Evolutionary conservation across 2,329 filamentous ascomycete genomes (phyloP).

Genomic region (Colletotrichum salicis): DNA sequence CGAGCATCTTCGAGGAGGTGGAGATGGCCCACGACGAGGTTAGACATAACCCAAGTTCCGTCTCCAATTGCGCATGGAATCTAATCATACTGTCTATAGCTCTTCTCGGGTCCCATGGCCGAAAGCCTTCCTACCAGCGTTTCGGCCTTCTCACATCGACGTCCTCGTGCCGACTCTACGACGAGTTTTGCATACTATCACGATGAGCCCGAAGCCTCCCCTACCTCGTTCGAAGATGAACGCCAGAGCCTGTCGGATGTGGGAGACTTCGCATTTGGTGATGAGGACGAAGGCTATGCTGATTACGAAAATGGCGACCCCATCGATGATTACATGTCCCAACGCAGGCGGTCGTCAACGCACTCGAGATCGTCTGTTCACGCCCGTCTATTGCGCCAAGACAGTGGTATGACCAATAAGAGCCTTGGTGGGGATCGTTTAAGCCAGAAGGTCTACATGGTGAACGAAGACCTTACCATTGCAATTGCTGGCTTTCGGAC

Average conservation of each 20-base stretch:
- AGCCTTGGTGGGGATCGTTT: slow-evolving; percentile 72
- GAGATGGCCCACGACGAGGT: slow-evolving; percentile 99
- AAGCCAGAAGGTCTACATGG: slow-evolving; percentile 92
- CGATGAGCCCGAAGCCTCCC: slow-evolving; percentile 49
- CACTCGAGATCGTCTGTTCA: slow-evolving; percentile 66
- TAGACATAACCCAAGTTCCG: slow-evolving; percentile 19
- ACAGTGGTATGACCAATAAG: slow-evolving; percentile 75
- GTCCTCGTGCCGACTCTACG: slow-evolving; percentile 82
- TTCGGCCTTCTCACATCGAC: slow-evolving; percentile 89
- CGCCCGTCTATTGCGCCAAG: slow-evolving; percentile 75
- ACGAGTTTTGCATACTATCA: slow-evolving; percentile 92
- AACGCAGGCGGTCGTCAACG: slow-evolving; percentile 72
- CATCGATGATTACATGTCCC: slow-evolving; percentile 60
- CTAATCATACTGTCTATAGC: slow-evolving; percentile 49
- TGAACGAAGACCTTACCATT: slow-evolving; percentile 92
- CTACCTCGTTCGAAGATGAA: slow-evolving; percentile 39
- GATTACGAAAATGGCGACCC: slow-evolving; percentile 53
- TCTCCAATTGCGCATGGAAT: not conserved
- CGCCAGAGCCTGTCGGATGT: slow-evolving; percentile 50
- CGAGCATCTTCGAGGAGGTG: slow-evolving; percentile 92
- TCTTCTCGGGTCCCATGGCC: slow-evolving; percentile 91
- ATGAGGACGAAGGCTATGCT: slow-evolving; percentile 50
- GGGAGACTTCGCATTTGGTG: slow-evolving; percentile 52
- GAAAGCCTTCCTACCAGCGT: slow-evolving; percentile 96
- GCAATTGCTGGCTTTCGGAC: slow-evolving; percentile 92